Evolutionary conservation across 2,329 filamentous ascomycete species (phyloP).

Genomic region (Alternaria tenuissima): DNA sequence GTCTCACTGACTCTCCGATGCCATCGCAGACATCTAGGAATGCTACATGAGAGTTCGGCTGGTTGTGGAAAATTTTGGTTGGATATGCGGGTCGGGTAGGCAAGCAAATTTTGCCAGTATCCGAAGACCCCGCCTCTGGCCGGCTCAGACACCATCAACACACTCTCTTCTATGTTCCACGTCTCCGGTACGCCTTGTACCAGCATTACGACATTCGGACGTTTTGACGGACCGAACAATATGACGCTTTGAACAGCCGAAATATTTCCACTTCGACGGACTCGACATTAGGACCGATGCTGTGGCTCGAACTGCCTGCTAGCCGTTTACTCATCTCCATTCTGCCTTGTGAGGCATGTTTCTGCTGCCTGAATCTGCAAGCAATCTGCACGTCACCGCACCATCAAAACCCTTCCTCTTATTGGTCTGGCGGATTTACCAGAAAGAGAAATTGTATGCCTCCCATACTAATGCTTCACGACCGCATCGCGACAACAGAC

Average conservation of each 20-base stretch:
- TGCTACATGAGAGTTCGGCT: not conserved
- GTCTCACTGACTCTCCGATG: not conserved
- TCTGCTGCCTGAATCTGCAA: not conserved
- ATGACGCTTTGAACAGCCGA: not conserved
- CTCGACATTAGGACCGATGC: not conserved
- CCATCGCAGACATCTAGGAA: no score
- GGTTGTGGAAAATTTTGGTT: not conserved
- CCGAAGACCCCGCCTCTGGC: conserved; percentile 1
- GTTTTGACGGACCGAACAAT: not conserved
- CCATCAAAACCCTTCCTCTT: not conserved
- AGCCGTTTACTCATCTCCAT: not conserved
- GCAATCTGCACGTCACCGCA: conserved; percentile 1
- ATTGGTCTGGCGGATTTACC: not conserved
- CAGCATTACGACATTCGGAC: not conserved
- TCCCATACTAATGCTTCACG: not conserved
- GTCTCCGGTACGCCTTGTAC: not conserved
- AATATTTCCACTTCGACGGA: not conserved
- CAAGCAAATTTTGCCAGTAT: not conserved
- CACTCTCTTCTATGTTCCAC: not conserved
- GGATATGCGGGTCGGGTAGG: not conserved
- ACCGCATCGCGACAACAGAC: not conserved
- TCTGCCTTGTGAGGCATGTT: conserved; percentile 8
- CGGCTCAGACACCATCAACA: not conserved
- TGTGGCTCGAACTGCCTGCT: not conserved
- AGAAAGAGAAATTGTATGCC: not conserved